Evolutionary conservation across 2,329 filamentous ascomycete genomes (phyloP), one percentile per base, ranked within the genome.

Genomic region (Stylonectria norvegica): DNA sequence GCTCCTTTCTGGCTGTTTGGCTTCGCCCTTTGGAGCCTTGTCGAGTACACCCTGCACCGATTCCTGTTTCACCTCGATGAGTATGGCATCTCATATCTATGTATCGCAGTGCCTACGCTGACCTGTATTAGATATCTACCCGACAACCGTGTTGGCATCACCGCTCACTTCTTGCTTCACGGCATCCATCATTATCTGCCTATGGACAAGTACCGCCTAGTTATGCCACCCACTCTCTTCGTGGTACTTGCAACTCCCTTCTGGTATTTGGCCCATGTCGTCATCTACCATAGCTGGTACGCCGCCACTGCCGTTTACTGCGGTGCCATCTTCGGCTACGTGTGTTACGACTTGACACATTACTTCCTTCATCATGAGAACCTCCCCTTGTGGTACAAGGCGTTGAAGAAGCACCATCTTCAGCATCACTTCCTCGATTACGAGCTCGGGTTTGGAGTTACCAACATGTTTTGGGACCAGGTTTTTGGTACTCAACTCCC

Each of bases 311-410:
- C 83, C 16, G 84, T 89, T 4, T 98, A 78, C 71, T 91, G 83
- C 57, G 93, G 93, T 35, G 93, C 90, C 47, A 83, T 98, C 49
- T 95, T 95, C 56, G 93, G 93, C 42, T 98, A 98, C 64, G 78
- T 96, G 48, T 89, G 86, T 73, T 98, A 98, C 70, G 93, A 98
- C 64, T 60, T 96, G 71, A 98, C 93, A 2, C 93, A 98, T 66
- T 98, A 97, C 75, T 98, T 98, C 76, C 78, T 98, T 27, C 93
- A 98, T 66, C 93, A 98, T 71, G 81, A 86, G 69, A 94, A 89
- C 56, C 80, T 98, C 3, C 93, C 93, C 12, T 70, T 83, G 2
- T 95, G 89, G 77, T 97, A 94, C 71, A 87, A 86, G 67, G 75
- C 81, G 50, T 79, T 97, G 57, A 98, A 98, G 81, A 97, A 95